Base-by-base conservation (phyloP, 768 basidiomycete genomes). In the Kwoniella newhampshirensis region DNA sequence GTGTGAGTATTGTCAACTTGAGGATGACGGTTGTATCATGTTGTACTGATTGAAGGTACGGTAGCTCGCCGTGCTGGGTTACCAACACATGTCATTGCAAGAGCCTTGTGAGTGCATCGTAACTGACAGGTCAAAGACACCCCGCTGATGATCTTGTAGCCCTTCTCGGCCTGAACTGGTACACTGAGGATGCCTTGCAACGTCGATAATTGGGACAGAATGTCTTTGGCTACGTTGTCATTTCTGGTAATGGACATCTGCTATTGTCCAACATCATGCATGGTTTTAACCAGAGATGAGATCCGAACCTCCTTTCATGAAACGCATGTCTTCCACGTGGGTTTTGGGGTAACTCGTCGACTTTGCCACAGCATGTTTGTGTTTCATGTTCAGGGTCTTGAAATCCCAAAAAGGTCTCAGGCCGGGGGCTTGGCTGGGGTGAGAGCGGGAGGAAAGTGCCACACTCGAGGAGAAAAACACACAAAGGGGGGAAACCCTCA, bases 1-100 rank as follows among this genome's bases (percentile, higher is more conserved):
- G 88, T 52, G 86, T 90, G 77, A 71, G 82, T 73, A 8, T 11
- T 36, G 46, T 46, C 11, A 40, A 32, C 32, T 6, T 13, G 32
- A 32, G 6, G 32, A 6, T 32, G 32, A 13, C 32, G 32, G 32
- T 32, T 6, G 32, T 13, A 13, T 25, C 7, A 13, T 25, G 44
- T 51, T 35, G 3, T 20, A 39, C 46, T 21, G 2, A 27, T 18
- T 40, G 20, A 36, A 12, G 0, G 6, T 44, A 3, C n/a, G n/a
- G n/a, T 39, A 90, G 89, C 81, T 91, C 52, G 83, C 87, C 13
- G 81, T 91, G 20, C 79, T 93, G 23, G 82, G 87, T 25, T 94
- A 96, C 75, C 90, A 91, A 66, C 91, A 93, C 77, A 80, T 81
- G 61, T 84, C 83, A 25, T 79, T 92, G 20, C 81, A 81, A 20